Evolutionary conservation across 129 eudicot species (phyloP).

Genomic region (sunflower (Helianthus annuus)): HanXRQr2.0-SUNRISE NC_035449.2:26680221-26680720

Average conservation of each 20-base stretch:
- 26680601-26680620: conserved; percentile 15
- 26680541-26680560: conserved; percentile 7
- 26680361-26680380: conserved; percentile 29
- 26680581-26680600: conserved; percentile 27
- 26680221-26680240: neutral
- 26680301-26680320: conserved; percentile 44
- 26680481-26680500: conserved; percentile 17
- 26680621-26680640: conserved; percentile 20
- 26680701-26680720: conserved; percentile 20
- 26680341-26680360: conserved; percentile 33
- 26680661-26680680: conserved; percentile 16
- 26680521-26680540: neutral
- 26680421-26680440: conserved; percentile 52
- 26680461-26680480: conserved; percentile 55
- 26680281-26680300: neutral
- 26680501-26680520: conserved; percentile 30
- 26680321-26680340: conserved; percentile 21
- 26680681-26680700: conserved; percentile 22
- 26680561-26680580: conserved; percentile 6
- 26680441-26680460: conserved; percentile 60
- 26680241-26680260: conserved; percentile 11
- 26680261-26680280: conserved; percentile 23
- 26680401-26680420: conserved; percentile 34
- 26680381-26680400: conserved; percentile 17
- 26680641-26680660: conserved; percentile 13